phyloP scores from a whole-genome alignment of 2,329 filamentous ascomycete species.

The Scopulariopsis brevicaulis region DNA sequence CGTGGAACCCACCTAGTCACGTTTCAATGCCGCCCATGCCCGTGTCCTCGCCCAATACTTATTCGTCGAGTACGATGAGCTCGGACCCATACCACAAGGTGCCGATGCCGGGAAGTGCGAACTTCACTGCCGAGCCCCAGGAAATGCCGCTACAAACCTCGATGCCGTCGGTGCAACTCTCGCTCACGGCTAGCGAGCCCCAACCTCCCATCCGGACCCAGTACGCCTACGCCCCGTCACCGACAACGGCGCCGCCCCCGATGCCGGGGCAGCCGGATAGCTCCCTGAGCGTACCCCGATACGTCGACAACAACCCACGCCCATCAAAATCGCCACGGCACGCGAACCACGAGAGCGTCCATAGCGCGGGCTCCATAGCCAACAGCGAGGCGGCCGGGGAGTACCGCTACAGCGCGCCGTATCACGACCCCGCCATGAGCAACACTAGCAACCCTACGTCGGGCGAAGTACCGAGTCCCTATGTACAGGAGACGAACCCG shows the following conservation, averaged over 20 bases:
- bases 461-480: conserved; percentile 15
- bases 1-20: conserved; percentile 37
- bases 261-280: conserved; percentile 29
- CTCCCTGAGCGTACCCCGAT: conserved; percentile 41
- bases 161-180: conserved; percentile 37
- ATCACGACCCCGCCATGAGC: conserved; percentile 18
- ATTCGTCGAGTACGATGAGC: conserved; percentile 38
- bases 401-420: conserved; percentile 43
- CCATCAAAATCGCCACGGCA: conserved; percentile 46
- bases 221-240: conserved; percentile 40
- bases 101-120: conserved; percentile 33
- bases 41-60: conserved; percentile 30
- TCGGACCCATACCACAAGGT: conserved; percentile 41
- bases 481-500: conserved; percentile 12
- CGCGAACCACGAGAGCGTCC: conserved; percentile 39
- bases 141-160: conserved; percentile 36
- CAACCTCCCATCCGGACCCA: conserved; percentile 37
- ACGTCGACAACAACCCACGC: conserved; percentile 42
- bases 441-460: conserved; percentile 13
- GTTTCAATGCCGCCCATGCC: conserved; percentile 36
- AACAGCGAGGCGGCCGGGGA: conserved; percentile 38
- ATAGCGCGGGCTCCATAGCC: conserved; percentile 34
- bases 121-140: conserved; percentile 37
- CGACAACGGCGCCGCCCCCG: conserved; percentile 30
- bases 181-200: conserved; percentile 34